These are phyloP conservation scores for Salix arbutifolia DNA, from an alignment of 345 rosid species.

Conservation along the genomic window DNA sequence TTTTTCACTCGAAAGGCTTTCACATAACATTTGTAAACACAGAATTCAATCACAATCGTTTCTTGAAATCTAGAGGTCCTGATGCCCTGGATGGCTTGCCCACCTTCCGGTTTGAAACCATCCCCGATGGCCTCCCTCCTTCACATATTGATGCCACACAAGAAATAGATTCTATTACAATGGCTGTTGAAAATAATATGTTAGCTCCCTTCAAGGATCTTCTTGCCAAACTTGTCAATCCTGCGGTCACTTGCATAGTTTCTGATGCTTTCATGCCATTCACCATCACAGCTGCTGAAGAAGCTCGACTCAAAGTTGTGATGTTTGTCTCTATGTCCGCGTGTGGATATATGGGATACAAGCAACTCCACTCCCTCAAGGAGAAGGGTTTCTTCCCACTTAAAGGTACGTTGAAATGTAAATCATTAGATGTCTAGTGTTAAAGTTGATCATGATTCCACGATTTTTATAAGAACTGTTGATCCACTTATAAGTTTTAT, in stretches of 20 bases:
- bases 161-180: conserved; percentile 32
- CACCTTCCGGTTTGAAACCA: neutral
- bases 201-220: conserved; percentile 27
- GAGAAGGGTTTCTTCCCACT: neutral
- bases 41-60: neutral
- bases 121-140: neutral
- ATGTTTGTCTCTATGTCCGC: conserved; percentile 12
- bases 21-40: neutral
- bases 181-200: conserved; percentile 21
- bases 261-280: conserved; percentile 42
- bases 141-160: conserved; percentile 27
- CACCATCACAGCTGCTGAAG: conserved; percentile 38
- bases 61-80: neutral
- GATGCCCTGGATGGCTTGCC: neutral
- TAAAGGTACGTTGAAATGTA: too few species aligned
- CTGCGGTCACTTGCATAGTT: conserved; percentile 38
- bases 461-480: too few species aligned
- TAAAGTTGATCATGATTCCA: too few species aligned
- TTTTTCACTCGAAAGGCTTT: neutral
- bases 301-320: conserved; percentile 30
- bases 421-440: too few species aligned
- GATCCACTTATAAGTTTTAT: too few species aligned
- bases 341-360: neutral
- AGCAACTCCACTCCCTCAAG: neutral
- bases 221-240: conserved; percentile 29